These are phyloP conservation scores for Ilex aquifolium DNA, from an alignment of 257 asterid genomes.

Conservation along the genomic window DNA sequence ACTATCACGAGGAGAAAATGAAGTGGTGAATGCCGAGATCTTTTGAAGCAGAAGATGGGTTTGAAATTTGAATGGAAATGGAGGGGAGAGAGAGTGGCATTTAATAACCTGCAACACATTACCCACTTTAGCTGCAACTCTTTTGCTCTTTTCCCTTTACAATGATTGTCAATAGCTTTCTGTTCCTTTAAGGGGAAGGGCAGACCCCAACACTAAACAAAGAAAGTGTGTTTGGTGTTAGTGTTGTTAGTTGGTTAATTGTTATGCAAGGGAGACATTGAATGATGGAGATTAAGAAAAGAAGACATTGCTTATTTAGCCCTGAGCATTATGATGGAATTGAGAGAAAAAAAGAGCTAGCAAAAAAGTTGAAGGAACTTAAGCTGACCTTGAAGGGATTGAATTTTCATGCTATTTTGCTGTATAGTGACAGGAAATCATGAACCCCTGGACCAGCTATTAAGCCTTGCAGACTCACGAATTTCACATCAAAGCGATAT, in stretches of 20 bases:
- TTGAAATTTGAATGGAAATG: constrained; percentile 8
- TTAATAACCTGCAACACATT: neutral
- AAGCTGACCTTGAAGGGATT: neutral
- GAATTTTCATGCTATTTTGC: neutral
- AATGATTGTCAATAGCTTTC: neutral
- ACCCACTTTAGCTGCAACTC: neutral
- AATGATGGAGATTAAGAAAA: neutral
- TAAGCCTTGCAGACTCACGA: too few species aligned
- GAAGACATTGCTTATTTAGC: neutral
- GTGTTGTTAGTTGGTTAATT: constrained; percentile 13
- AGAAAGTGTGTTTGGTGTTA: neutral
- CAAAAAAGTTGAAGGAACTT: neutral
- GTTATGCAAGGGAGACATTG: neutral
- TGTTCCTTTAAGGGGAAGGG: constrained; percentile 7
- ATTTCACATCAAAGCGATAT: too few species aligned
- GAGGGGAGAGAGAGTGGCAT: constrained; percentile 2
- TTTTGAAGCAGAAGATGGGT: constrained; percentile 2
- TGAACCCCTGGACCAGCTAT: too few species aligned
- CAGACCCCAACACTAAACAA: neutral
- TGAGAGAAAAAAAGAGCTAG: neutral
- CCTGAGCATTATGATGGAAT: neutral
- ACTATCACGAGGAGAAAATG: neutral
- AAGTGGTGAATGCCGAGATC: neutral
- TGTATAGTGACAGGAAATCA: too few species aligned
- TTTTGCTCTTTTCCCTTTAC: neutral